A percentile compares a stretch with the other conserved stretches of the same genome.
phyloP scores from a whole-genome alignment of 2,329 filamentous ascomycete genomes.

The Hymenoscyphus salicellus region DNA sequence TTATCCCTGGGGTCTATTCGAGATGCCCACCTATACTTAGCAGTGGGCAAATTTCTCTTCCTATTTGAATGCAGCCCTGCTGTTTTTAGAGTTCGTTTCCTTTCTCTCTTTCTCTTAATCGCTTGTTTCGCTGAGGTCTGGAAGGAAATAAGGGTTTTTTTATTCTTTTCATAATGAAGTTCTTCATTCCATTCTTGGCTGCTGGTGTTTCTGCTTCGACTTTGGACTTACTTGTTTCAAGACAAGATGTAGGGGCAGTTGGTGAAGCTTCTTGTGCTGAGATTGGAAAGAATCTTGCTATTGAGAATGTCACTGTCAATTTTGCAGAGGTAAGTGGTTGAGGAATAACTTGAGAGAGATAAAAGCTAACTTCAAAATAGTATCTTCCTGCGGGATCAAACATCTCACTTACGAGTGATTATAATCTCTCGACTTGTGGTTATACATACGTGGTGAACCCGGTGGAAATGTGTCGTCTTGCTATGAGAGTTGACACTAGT shows the following conservation, averaged over 20 bases:
- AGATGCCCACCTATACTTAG: not conserved
- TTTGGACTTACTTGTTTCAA: not conserved
- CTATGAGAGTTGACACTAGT: constrained; percentile 10
- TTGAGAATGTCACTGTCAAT: constrained; percentile 12
- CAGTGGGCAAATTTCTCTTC: not conserved
- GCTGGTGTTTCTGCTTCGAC: not conserved
- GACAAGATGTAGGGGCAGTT: not conserved
- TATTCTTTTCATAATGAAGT: not conserved
- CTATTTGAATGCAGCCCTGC: not conserved
- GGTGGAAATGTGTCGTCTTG: constrained; percentile 15
- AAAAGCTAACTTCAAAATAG: not conserved
- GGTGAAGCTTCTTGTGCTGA: constrained; percentile 1
- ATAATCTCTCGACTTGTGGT: not conserved
- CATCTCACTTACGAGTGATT: not conserved
- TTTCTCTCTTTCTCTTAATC: not conserved
- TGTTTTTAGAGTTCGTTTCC: not conserved
- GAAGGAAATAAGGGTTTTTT: not conserved
- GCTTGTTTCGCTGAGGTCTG: not conserved
- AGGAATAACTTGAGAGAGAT: not conserved
- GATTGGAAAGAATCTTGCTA: not conserved
- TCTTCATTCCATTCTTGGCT: not conserved
- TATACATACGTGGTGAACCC: not conserved
- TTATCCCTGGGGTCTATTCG: no score
- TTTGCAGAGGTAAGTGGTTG: not conserved
- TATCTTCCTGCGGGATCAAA: constrained; percentile 7